A percentile compares a stretch with the other conserved stretches of the same genome.
Evolutionary conservation across 1,284 basidiomycete genomes (phyloP).

Genomic region (Leccinum glutinopallens): DNA sequence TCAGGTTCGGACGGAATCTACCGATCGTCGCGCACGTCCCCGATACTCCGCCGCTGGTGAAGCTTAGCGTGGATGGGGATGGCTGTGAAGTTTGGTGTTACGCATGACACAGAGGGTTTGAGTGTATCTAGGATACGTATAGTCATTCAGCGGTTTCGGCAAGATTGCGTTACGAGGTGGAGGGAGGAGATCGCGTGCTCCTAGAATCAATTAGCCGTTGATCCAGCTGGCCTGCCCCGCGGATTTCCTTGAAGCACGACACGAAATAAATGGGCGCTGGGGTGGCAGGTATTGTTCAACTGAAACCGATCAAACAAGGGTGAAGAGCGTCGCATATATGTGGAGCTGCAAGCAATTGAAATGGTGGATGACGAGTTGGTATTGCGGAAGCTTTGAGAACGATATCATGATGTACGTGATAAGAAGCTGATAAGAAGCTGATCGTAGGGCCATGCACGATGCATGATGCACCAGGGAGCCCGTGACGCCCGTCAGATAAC

Average conservation of each 20-base stretch:
- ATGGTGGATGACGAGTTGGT: not conserved
- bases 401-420: not conserved
- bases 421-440: not conserved
- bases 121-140: not conserved
- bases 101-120: slow-evolving; percentile 9
- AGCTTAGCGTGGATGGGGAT: slow-evolving; percentile 19
- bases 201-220: not conserved
- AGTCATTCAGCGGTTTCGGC: not conserved
- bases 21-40: slow-evolving; percentile 33
- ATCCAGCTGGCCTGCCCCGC: not conserved
- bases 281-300: not conserved
- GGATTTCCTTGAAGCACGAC: not conserved
- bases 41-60: slow-evolving; percentile 21
- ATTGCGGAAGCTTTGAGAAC: not conserved
- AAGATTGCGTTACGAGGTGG: not conserved
- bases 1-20: slow-evolving; percentile 35
- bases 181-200: not conserved
- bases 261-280: not conserved
- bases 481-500: not conserved
- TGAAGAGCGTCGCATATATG: not conserved
- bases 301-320: not conserved
- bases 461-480: not conserved
- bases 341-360: not conserved
- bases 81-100: slow-evolving; percentile 31
- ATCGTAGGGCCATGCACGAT: not conserved